Conservation (phyloP, 2,329 filamentous ascomycete species). For the Periconia sp. region DNA sequence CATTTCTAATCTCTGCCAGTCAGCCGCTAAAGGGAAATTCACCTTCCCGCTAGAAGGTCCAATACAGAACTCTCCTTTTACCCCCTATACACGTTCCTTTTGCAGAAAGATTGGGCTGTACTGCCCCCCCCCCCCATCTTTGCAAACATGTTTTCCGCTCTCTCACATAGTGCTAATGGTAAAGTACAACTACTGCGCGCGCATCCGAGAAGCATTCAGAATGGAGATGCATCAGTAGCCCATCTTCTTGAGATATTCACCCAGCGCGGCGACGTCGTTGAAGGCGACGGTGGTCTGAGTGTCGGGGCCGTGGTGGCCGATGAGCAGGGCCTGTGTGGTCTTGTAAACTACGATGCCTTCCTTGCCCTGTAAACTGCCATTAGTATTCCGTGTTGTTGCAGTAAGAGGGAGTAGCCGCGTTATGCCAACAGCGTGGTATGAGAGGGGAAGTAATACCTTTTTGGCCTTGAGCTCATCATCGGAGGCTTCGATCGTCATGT, state of each 20-base stretch:
- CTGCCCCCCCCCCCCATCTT: too few species aligned
- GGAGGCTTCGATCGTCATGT: conserved; percentile 73
- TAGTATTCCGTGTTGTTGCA: not conserved
- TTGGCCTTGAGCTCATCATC: conserved; percentile 82
- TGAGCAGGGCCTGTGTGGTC: conserved; percentile 83
- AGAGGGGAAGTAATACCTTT: conserved; percentile 61
- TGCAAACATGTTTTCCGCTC: conserved; percentile 2
- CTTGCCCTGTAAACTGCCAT: conserved; percentile 60
- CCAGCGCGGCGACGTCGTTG: conserved; percentile 78
- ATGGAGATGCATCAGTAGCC: conserved; percentile 64
- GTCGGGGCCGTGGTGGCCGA: conserved; percentile 80
- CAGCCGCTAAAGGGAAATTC: not conserved
- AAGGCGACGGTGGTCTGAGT: conserved; percentile 74
- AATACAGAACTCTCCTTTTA: too few species aligned
- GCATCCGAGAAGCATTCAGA: not conserved
- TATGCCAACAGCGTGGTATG: not conserved
- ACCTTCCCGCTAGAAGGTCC: not conserved
- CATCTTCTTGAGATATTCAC: conserved; percentile 79
- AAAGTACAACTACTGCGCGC: not conserved
- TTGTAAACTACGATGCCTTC: conserved; percentile 81
- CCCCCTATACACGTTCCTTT: too few species aligned
- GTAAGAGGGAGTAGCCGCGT: not conserved
- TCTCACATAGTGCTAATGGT: conserved; percentile 6
- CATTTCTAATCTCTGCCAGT: not conserved
- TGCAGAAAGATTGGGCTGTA: too few species aligned